Evolutionary conservation across 306 rosid species (phyloP).

Genomic region (Sesbania bispinosa): DNA sequence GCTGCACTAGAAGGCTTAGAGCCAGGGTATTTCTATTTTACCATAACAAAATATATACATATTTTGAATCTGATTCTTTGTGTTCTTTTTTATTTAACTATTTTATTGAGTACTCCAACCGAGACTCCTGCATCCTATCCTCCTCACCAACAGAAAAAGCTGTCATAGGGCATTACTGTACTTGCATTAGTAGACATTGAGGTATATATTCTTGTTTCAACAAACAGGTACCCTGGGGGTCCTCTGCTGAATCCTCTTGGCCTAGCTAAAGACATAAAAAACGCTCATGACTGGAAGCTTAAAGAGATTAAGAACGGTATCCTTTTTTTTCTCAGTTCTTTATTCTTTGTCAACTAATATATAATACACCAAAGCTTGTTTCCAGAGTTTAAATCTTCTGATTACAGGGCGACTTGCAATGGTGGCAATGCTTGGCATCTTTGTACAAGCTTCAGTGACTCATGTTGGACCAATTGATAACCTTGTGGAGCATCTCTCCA

Average conservation of each 20-base stretch:
- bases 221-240: constrained; percentile 77
- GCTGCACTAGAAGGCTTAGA: constrained; percentile 75
- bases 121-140: no score
- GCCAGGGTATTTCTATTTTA: constrained; percentile 71
- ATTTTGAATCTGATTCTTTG: neutral
- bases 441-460: constrained; percentile 87
- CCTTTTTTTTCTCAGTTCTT: neutral
- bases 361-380: neutral
- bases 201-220: constrained; percentile 18
- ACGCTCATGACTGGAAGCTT: constrained; percentile 77
- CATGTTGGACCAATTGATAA: constrained; percentile 91
- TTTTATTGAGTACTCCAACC: no score
- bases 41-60: no score
- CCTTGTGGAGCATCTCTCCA: constrained; percentile 83
- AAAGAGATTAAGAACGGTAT: constrained; percentile 90
- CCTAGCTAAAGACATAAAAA: constrained; percentile 74
- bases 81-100: no score
- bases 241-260: constrained; percentile 86
- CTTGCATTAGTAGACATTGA: neutral
- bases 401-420: constrained; percentile 76
- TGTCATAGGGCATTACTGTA: neutral
- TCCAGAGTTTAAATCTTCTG: neutral
- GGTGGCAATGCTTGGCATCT: constrained; percentile 89
- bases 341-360: neutral
- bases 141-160: neutral